Evolutionary conservation across 1,284 basidiomycete species (phyloP), one percentile per base, ranked within the genome.

Genomic region (Taiwanofungus camphoratus): DNA sequence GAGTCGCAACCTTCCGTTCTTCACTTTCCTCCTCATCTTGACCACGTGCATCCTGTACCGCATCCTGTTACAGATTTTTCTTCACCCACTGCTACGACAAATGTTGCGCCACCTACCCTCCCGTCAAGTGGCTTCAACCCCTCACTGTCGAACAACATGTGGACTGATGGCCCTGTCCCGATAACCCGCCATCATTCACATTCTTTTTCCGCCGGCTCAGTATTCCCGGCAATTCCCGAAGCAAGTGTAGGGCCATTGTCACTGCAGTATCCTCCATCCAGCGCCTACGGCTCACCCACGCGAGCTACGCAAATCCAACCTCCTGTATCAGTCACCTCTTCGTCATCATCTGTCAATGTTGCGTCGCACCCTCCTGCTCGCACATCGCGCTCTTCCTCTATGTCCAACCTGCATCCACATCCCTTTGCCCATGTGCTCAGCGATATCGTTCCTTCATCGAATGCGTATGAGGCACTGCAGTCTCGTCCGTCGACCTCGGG

Each of bases 341-440:
- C 52, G 22, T 48, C 52, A 67, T 41, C 71, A 67, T 54, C 70
- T 70, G 51, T 70, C 70, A 48, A 42, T 50, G 44, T 51, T 50
- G 26, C 42, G 53, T 53, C 47, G 55, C 56, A 46, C 48, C 54
- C 46, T 52, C 53, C 44, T 57, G 53, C 54, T 7, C 71, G 82
- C 43, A 70, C 78, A 61, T 78, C 77, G 34, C 74, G 81, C 38
- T 84, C 82, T 19, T 74, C 77, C 27, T 84, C 82, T 11, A 68
- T 83, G 42, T 79, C 68, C 23, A 66, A 63, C 44, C 50, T 57
- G 45, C 63, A 65, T 40, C 2, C 19, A 19, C 39, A 37, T 45
- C 61, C 71, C n/a, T 76, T 77, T 52, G 63, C 72, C 18, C 73
- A 65, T 46, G 62, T 62, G 36, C 56, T 65, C 23, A 57, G 65